Conservation (phyloP, 805 yeast species). For the Priceomyces medius region DNA sequence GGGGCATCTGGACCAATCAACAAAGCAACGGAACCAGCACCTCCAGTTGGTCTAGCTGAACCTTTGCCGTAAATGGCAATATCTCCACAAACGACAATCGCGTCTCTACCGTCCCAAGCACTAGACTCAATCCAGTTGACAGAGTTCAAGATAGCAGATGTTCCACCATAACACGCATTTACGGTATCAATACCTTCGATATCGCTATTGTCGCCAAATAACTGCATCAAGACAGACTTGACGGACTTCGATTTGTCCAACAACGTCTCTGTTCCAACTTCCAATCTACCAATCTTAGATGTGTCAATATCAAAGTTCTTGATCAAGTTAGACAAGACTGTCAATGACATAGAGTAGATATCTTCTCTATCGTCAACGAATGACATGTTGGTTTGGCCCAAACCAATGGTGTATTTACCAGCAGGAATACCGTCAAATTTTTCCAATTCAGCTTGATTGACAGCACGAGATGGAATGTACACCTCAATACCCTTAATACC, state of each 20-base stretch:
- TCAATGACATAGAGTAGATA: conserved; percentile 88
- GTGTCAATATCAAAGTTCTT: conserved; percentile 82
- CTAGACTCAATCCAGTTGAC: conserved; percentile 95
- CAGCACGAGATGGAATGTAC: conserved; percentile 71
- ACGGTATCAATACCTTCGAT: conserved; percentile 94
- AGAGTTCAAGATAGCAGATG: conserved; percentile 89
- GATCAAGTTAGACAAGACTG: conserved; percentile 77
- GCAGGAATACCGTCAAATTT: conserved; percentile 78
- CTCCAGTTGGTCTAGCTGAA: conserved; percentile 99
- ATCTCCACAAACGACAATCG: conserved; percentile 95
- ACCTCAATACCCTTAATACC: conserved; percentile 97
- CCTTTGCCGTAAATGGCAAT: conserved; percentile 97
- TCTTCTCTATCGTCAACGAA: conserved; percentile 98
- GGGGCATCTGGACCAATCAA: conserved; percentile 98
- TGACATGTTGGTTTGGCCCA: conserved; percentile 98
- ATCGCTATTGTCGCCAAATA: conserved; percentile 84
- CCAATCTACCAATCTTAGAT: conserved; percentile 82
- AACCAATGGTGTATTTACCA: conserved; percentile 97
- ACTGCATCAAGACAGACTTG: conserved; percentile 92
- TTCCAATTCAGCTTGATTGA: conserved; percentile 87
- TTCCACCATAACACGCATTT: conserved; percentile 99
- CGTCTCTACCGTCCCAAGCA: conserved; percentile 98
- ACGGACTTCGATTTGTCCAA: conserved; percentile 96
- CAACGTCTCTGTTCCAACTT: conserved; percentile 97
- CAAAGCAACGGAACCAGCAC: conserved; percentile 95